Conservation (phyloP, 73 alveolate genomes). For the Paramecium sonneborni region DNA sequence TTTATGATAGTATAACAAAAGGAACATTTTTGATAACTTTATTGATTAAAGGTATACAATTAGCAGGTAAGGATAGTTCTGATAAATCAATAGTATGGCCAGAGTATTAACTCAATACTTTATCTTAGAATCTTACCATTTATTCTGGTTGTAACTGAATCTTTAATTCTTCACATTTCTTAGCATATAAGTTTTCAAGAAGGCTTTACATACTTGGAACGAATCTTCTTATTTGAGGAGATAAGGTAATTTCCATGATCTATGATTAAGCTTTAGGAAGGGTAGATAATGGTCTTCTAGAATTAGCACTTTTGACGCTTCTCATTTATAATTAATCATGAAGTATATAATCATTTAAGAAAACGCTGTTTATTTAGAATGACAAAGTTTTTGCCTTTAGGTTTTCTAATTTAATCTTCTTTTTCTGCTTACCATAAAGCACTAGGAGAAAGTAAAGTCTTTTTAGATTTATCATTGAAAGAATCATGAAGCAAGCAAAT, state of each 20-base stretch:
- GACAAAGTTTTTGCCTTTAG: not conserved
- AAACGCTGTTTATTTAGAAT: not conserved
- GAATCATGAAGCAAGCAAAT: not conserved
- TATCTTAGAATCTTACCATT: not conserved
- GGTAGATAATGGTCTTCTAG: constrained; percentile 2
- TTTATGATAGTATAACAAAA: not conserved
- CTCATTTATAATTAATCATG: constrained; percentile 35
- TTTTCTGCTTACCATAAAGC: not conserved
- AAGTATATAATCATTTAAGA: not conserved
- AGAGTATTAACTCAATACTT: not conserved
- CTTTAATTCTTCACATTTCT: constrained; percentile 6
- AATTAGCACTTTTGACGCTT: constrained; percentile 43
- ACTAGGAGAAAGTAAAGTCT: not conserved
- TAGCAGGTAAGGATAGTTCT: not conserved
- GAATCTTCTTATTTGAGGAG: not conserved
- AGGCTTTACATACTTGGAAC: not conserved
- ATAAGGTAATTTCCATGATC: not conserved
- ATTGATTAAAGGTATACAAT: constrained; percentile 25
- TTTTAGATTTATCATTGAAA: not conserved
- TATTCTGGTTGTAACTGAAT: constrained; percentile 7
- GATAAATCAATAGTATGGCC: not conserved
- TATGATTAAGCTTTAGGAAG: not conserved
- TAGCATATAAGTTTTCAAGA: not conserved
- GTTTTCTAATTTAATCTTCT: not conserved
- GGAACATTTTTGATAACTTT: constrained; percentile 3